Evolutionary conservation across 768 basidiomycete species (phyloP), one percentile per base, ranked within the genome.

Genomic region (Floccularia luteovirens): DNA sequence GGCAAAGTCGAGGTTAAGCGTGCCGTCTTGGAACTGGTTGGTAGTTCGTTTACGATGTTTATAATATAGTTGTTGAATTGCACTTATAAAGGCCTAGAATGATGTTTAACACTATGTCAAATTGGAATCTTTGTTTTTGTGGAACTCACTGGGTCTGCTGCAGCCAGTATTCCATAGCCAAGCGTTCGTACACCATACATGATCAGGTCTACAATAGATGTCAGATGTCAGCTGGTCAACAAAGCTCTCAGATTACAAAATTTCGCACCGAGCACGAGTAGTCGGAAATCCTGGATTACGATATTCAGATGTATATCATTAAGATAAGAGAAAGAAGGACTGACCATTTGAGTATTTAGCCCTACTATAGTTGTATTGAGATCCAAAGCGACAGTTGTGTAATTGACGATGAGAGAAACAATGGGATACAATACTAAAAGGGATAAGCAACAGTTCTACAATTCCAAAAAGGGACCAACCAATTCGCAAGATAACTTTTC

Each of bases 381-480:
- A 37, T 55, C 55, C 4, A 57, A 31, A 13, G 46, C 44, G 16
- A 46, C 42, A 8, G 52, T 49, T 10, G 48, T 38, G 28, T 44
- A 47, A 40, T 55, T 55, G 30, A 53, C 28, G 16, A 50, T 21
- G 5, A 46, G 34, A 1, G 54, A 55, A 17, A 55, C 36, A n/a
- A 57, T 49, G 1, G 55, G 54, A 23, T 57, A 57, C 8, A 57
- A 43, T 7, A 31, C 43, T 50, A 43, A 1, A 30, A 13, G 22
- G 22, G 21, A 21, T 20, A 24, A 17, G 25, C 11, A 23, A 37
- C 10, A 19, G 13, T 20, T 12, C 33, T 7, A 11, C 19, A 12
- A 2, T 28, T n/a, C 24, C 11, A 33, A 35, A 30, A 10, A 28
- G 20, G 16, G 22, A 38, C 47, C 21, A 22, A 49, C 48, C 51